Base-by-base conservation (phyloP, 1,139 yeast genomes). In the Yamadazyma oceani region DNA sequence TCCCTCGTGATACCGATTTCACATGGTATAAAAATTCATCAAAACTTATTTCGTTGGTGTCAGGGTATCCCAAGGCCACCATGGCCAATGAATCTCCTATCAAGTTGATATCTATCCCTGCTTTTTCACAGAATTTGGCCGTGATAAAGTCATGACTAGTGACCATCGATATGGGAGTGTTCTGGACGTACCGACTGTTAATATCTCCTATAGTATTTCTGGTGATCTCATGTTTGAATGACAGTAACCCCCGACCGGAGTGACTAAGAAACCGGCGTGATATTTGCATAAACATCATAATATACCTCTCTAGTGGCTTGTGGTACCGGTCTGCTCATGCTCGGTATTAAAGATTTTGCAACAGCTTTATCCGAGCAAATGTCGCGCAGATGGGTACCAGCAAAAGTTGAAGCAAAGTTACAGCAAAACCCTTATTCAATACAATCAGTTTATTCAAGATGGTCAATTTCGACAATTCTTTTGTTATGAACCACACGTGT, bases 71-170 rank as follows among this genome's bases (percentile, higher is more conserved):
- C 44, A 88, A 70, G 0, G 95, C 75, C 1, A 87, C 90, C 96
- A 89, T 90, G 1, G 96, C 89, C 28, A 92, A 64, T 0, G 97
- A 90, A 58, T 92, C 98, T 2, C 98, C 98, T 5, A 92, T 82
- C 7, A 92, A 70, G 9, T 82, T 70, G 37, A 83, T 72, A 50
- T 92, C 97, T 2, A 80, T 72, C 1, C 75, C 73, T 1, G 94
- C 81, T 10, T 70, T 58, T 35, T 86, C 89, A 0, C 89, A 94
- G 54, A 85, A 69, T 25, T 69, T 66, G 0, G 82, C 92, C 0
- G 96, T 82, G 22, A 90, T 79, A 54, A 71, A 85, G 55, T 92
- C 98, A 58, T 90, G 89, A 1, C 96, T 95, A 0, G 98, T 92
- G 16, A 89, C 66, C 61, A 85, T 79, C 0, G 90, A 64, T 17